Percentiles rank a stretch among this genome's conserved stretches.
Conservation (phyloP, 257 asterid species). For the Pogostemon cablin region DNA sequence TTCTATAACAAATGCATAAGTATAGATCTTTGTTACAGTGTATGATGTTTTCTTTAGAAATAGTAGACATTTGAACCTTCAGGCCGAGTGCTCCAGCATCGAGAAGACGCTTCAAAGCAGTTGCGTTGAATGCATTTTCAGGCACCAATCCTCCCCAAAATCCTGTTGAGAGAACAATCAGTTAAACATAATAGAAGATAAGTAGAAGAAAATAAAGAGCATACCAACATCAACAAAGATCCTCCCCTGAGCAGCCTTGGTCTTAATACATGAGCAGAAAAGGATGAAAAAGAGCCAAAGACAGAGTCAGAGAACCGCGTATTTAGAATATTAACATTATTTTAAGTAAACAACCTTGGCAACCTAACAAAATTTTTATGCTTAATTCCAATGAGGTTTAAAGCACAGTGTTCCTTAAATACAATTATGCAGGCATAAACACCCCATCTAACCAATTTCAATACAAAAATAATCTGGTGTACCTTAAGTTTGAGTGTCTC, state of each 20-base stretch:
- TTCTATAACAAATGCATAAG: neutral
- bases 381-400: neutral
- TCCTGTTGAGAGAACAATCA: slow-evolving; percentile 51
- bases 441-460: neutral
- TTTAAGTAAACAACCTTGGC: neutral
- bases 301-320: slow-evolving; percentile 18
- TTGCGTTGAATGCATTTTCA: slow-evolving; percentile 79
- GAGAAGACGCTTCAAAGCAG: slow-evolving; percentile 77
- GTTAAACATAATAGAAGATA: slow-evolving; percentile 9
- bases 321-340: neutral
- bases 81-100: slow-evolving; percentile 96
- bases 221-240: slow-evolving; percentile 92
- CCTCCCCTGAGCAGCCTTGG: slow-evolving; percentile 76
- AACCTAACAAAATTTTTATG: neutral
- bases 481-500: slow-evolving; percentile 91
- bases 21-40: too few relatives aligned
- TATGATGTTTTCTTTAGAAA: neutral
- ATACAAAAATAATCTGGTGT: slow-evolving; percentile 18
- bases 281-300: neutral
- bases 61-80: slow-evolving; percentile 56
- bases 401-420: neutral
- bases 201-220: slow-evolving; percentile 29
- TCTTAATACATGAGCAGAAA: slow-evolving; percentile 46
- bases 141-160: slow-evolving; percentile 99
- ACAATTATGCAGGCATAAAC: slow-evolving; percentile 7